Evolutionary conservation across 805 yeast species (phyloP).

Genomic region (Monosporozyma unispora): DNA sequence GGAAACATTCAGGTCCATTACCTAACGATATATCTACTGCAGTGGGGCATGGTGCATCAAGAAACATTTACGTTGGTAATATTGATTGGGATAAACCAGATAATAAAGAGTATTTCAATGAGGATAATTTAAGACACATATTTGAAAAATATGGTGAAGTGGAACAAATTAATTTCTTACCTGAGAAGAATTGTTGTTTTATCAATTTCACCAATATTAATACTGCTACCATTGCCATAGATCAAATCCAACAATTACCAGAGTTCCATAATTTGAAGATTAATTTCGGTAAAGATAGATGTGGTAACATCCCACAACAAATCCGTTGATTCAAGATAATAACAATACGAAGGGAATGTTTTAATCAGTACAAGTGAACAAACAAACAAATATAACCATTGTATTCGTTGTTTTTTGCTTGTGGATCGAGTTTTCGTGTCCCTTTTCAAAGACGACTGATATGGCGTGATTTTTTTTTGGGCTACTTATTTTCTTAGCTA

Average conservation of each 20-base stretch:
- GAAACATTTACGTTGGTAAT: constrained; percentile 85
- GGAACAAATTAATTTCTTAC: constrained; percentile 84
- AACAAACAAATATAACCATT: neutral
- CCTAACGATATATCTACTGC: constrained; percentile 82
- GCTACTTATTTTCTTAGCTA: neutral
- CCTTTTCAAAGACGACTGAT: neutral
- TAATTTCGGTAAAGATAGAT: constrained; percentile 89
- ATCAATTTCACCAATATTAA: constrained; percentile 86
- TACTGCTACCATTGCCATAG: constrained; percentile 85
- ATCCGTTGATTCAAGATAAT: constrained; percentile 11
- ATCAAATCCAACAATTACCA: constrained; percentile 70
- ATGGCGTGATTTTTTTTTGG: neutral
- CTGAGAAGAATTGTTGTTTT: constrained; percentile 81
- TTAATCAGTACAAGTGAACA: neutral
- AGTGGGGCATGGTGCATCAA: constrained; percentile 85
- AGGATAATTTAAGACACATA: constrained; percentile 56
- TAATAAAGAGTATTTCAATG: constrained; percentile 34
- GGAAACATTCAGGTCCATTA: constrained; percentile 89
- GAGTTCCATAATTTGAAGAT: constrained; percentile 67
- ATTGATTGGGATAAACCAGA: constrained; percentile 36
- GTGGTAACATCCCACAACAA: constrained; percentile 89
- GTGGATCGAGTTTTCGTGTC: neutral
- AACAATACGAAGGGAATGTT: neutral
- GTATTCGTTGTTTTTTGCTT: too few relatives aligned
- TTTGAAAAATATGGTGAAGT: constrained; percentile 85